Base-by-base conservation (phyloP, 2,329 filamentous ascomycete genomes). In the Cytospora piceae region DNA sequence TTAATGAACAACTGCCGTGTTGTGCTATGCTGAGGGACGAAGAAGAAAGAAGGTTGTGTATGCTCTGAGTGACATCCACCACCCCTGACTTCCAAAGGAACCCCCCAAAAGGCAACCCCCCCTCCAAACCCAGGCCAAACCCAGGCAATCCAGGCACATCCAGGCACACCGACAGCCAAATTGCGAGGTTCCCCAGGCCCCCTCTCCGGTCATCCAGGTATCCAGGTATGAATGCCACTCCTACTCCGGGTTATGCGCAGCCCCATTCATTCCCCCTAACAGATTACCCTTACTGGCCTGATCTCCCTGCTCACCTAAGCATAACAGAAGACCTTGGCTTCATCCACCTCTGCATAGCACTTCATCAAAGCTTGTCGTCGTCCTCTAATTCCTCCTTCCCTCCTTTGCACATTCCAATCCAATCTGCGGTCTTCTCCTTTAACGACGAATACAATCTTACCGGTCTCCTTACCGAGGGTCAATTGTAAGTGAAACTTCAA, bases 401-500 rank as follows among this genome's bases (percentile, higher is more conserved):
- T 68, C 59, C 66, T 66, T 68, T 68, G 61, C 66, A 63, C 61
- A 68, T 68, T 66, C 66, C 63, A 66, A 46, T 61, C 63, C 58
- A 63, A 52, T 63, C 61, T 56, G 31, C 56, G 59, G 31, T 67
- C 63, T 63, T 58, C 58, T 66, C 66, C 66, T 67, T 67, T 37
- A 63, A 34, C 63, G 22, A 55, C 66, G 22, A 66, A 58, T 52
- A 58, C 52, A 59, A 63, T 57, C 51, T 55, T 58, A n/a, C 39
- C 58, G 49, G 49, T 37, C 56, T 65, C 54, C 56, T 64, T 42
- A 42, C 46, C 57, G 57, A 55, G 58, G 54, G 51, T 67, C 61
- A 65, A 68, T 63, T 69, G 71, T 73, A 71, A 71, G 71, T 73
- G n/a, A 59, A 31, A 61, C 49, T 57, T 24, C 34, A 37, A 37